Base-by-base conservation (phyloP, 805 yeast species). In the Hanseniaspora hatyaiensis region DNA sequence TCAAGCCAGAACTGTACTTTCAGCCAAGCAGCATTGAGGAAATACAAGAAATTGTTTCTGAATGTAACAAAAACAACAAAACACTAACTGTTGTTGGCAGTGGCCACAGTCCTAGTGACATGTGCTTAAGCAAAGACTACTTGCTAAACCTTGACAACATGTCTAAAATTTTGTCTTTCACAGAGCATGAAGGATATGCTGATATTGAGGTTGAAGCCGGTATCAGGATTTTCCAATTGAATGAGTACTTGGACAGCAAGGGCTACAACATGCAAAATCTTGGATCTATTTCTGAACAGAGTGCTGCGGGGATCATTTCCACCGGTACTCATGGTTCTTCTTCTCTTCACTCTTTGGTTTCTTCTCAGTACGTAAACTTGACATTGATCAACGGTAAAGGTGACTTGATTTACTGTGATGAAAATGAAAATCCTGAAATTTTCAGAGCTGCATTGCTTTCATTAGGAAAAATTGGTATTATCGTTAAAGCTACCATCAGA, bases 291-390 rank as follows among this genome's bases (percentile, higher is more conserved):
- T 78, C 92, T 34, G 96, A 86, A 52, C 97, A 89, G 61, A 82
- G 94, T 13, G 70, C 87, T 22, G 97, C 94, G 3, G 98, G 98
- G n/a, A 78, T 88, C 54, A 86, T 92, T 38, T 82, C 95, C 1
- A 89, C 97, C 0, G 97, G 97, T 24, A 87, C 97, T 0, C 98
- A 89, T 59, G 98, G 98, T 6, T 82, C 96, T 0, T 80, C 95
- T 8, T 94, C 89, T 34, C 84, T 73, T 61, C 97, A 92, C 58
- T 96, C 97, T 1, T 69, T 88, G 31, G 82, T 89, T 2, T 77
- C 92, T 8, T 89, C 86, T 56, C 96, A 87, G 62, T 72, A 84
- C 52, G 96, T 89, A 2, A 75, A 78, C 53, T 62, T 89, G 50
- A 78, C 83, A 8, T 61, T 89, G 26, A 76, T 88, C 50, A 77